Base-by-base conservation (phyloP, 1,284 basidiomycete genomes). In the Trichosporon asahii region DNA sequence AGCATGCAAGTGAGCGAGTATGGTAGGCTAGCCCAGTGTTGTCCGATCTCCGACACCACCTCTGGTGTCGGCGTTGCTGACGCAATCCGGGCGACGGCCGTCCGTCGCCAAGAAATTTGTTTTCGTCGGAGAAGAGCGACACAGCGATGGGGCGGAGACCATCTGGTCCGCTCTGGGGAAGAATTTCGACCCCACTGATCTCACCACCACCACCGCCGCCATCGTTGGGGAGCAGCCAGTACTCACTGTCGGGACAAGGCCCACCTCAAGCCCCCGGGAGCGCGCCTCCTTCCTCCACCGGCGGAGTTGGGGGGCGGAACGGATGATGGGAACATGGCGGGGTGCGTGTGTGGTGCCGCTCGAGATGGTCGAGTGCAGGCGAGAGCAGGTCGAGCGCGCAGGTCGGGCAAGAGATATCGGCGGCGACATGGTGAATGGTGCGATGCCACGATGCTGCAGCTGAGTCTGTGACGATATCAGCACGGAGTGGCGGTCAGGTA, bases 241-340 rank as follows among this genome's bases (percentile, higher is more conserved):
- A 73, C 76, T 65, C 68, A 81, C 80, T 14, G 96, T 99, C 0
- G 96, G 89, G 9, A 99, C 94, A 72, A 93, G 93, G 0, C 96
- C 96, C 3, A 99, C 93, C 2, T 88, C 87, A 77, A 89, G 88
- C 53, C 85, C 85, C 66, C 86, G 85, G 1, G 87, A 84, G 72
- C 88, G 88, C 0, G 89, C 91, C 64, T 84, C 84, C 63, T 85
- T 83, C 29, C 95, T 86, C 96, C 95, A 99, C 85, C 86, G 83
- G 61, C 94, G 87, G 76, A 90, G 90, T 2, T 89, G 86, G 3
- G 85, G 82, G 29, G 97, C 85, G 0, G 90, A 89, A 3, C 87
- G 88, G 75, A 96, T 89, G 66, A 97, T 87, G 4, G 90, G 91
- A 70, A 96, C 90, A 67, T 75, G 72, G 25, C 66, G 63, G 29